A percentile compares a stretch with the other conserved stretches of the same genome.
Evolutionary conservation across 139 green algal genomes (phyloP).

Genomic region (Chlamydomonas sp.): DNA sequence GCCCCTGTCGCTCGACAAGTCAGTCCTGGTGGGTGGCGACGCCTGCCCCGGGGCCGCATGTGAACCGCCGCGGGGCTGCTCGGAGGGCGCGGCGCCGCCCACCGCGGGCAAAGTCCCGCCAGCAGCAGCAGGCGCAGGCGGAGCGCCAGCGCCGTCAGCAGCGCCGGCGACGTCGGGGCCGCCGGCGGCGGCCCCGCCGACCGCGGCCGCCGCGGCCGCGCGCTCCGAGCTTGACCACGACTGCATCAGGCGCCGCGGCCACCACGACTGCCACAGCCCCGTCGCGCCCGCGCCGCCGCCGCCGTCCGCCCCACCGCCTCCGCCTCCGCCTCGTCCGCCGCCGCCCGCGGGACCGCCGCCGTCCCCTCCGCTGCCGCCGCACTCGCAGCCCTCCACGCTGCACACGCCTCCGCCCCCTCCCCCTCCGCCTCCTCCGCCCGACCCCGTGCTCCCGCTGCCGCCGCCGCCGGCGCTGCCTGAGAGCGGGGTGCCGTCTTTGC

Average conservation of each 20-base stretch:
- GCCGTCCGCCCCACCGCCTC: not conserved
- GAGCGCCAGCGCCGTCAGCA: not conserved
- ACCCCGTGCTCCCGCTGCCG: not conserved
- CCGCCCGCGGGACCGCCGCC: not conserved
- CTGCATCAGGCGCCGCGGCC: slow-evolving; percentile 22
- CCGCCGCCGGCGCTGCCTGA: not conserved
- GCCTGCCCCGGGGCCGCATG: no score
- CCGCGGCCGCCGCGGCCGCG: no score
- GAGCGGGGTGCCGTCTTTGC: not conserved
- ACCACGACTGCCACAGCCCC: slow-evolving; percentile 21
- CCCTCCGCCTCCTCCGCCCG: not conserved
- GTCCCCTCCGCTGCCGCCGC: not conserved
- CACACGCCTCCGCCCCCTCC: not conserved
- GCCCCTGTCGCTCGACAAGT: no score
- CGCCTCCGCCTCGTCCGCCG: not conserved
- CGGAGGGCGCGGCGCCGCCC: no score
- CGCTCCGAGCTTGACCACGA: no score
- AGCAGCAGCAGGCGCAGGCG: no score
- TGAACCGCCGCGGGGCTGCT: no score
- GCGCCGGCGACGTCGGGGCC: not conserved
- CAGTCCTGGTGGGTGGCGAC: no score
- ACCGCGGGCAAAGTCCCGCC: no score
- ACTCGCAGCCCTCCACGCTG: not conserved
- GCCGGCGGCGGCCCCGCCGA: no score
- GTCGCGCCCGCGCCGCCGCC: not conserved